These are phyloP conservation scores for Lentinula lateritia DNA, from an alignment of 768 basidiomycete species.

Conservation along the genomic window DNA sequence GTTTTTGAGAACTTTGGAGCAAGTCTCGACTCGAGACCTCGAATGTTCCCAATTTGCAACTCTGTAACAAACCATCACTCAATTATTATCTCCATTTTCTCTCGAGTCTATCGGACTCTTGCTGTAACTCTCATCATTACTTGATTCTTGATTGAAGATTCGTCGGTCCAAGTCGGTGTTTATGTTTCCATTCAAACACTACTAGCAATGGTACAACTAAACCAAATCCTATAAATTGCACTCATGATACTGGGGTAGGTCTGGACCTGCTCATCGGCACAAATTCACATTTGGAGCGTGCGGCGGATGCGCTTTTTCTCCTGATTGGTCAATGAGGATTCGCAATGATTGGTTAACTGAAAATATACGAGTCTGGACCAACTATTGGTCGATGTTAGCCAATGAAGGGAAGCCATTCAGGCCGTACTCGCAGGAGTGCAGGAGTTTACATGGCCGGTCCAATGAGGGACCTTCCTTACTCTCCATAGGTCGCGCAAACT, in stretches of 20 bases:
- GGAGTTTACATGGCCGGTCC: not conserved
- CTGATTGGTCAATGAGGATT: not conserved
- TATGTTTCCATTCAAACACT: no score
- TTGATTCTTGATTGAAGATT: no score
- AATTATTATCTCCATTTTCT: not conserved
- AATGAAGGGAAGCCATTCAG: not conserved
- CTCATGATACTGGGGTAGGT: not conserved
- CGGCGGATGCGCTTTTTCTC: not conserved
- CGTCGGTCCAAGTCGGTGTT: no score
- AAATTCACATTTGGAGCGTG: no score
- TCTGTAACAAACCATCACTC: not conserved
- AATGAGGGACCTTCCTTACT: not conserved
- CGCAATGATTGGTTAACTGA: not conserved
- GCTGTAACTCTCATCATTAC: not conserved
- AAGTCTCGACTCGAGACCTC: slow-evolving; percentile 2
- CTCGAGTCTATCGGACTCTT: not conserved
- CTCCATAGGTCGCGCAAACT: not conserved
- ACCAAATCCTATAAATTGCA: no score
- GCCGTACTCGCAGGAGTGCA: not conserved
- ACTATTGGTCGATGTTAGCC: not conserved
- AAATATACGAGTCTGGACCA: not conserved
- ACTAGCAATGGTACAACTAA: no score
- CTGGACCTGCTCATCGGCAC: not conserved
- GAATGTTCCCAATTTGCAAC: not conserved
- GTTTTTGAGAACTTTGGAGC: not conserved